Evolutionary conservation across 306 rosid species (phyloP).

Genomic region (Begonia masoniana): DNA sequence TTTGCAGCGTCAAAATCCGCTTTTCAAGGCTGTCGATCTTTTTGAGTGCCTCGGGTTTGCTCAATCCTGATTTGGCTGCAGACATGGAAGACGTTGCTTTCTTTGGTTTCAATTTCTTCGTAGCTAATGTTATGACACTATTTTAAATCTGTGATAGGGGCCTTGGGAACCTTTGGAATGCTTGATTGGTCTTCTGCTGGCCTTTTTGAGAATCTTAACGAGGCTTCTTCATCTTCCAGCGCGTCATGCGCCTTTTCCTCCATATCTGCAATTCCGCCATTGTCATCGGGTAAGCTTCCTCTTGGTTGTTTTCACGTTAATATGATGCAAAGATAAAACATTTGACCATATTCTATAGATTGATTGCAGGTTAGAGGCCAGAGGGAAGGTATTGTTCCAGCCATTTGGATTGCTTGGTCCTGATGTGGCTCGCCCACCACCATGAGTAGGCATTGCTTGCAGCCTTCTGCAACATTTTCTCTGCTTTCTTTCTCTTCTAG

Average conservation of each 20-base stretch:
- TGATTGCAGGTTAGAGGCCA: background rate
- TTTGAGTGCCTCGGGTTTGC: constrained; percentile 43
- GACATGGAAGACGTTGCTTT: constrained; percentile 13
- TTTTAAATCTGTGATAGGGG: constrained; percentile 45
- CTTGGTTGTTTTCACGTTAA: constrained; percentile 15
- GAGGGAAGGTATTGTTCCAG: constrained; percentile 87
- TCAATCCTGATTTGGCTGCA: constrained; percentile 61
- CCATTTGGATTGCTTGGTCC: constrained; percentile 99
- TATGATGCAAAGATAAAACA: background rate
- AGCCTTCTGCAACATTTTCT: constrained; percentile 86
- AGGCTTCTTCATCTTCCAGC: constrained; percentile 53
- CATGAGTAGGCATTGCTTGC: constrained; percentile 99
- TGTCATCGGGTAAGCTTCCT: too few species aligned
- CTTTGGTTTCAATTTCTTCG: constrained; percentile 27
- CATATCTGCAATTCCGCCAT: constrained; percentile 50
- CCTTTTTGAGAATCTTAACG: constrained; percentile 26
- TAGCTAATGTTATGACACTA: constrained; percentile 26
- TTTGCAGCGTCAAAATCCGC: constrained; percentile 62
- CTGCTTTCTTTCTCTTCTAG: constrained; percentile 3
- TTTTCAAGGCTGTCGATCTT: constrained; percentile 77
- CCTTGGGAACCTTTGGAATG: constrained; percentile 25
- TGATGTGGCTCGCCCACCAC: constrained; percentile 99
- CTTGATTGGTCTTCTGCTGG: constrained; percentile 23
- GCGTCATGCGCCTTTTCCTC: constrained; percentile 58
- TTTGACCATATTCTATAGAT: too few species aligned